phyloP scores from a whole-genome alignment of 345 rosid genomes.

The Excoecaria cochinchinensis region DNA sequence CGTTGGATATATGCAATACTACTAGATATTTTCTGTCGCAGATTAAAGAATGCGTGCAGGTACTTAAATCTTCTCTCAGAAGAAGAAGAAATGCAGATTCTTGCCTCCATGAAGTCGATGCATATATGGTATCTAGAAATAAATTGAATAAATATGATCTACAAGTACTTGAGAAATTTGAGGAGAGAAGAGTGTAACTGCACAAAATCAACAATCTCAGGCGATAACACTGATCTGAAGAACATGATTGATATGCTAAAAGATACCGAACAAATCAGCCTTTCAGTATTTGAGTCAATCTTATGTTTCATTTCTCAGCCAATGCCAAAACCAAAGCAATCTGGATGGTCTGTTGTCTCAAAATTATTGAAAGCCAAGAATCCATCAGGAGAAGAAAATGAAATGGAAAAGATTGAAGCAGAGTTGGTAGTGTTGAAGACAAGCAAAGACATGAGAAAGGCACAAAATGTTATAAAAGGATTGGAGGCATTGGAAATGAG shows the following conservation, averaged over 20 bases:
- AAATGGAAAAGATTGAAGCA: too few species aligned
- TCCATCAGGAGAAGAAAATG: too few species aligned
- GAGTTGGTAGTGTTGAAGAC: too few species aligned
- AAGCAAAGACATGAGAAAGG: too few species aligned
- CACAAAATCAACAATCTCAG: not conserved
- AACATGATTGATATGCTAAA: too few species aligned
- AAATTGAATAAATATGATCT: not conserved
- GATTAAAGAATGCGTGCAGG: slow-evolving; percentile 7
- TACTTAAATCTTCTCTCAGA: slow-evolving; percentile 2
- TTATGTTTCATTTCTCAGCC: too few species aligned
- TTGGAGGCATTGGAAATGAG: slow-evolving; percentile 14
- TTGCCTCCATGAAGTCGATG: not conserved
- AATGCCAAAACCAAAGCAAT: too few species aligned
- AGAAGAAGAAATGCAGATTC: slow-evolving; percentile 2
- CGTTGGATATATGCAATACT: slow-evolving; percentile 10
- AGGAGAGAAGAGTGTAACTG: slow-evolving; percentile 1
- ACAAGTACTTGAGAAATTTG: slow-evolving; percentile 2
- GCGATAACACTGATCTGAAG: not conserved
- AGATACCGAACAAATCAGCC: too few species aligned
- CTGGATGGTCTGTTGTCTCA: too few species aligned
- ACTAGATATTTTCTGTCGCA: slow-evolving; percentile 3
- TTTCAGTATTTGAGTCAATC: too few species aligned
- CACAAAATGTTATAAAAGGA: not conserved
- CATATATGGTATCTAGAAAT: slow-evolving; percentile 2
- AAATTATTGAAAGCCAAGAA: too few species aligned